Percentiles rank a stretch among this genome's conserved stretches.
phyloP scores from a whole-genome alignment of 73 alveolate species.

The Paramecium sonneborni region DNA sequence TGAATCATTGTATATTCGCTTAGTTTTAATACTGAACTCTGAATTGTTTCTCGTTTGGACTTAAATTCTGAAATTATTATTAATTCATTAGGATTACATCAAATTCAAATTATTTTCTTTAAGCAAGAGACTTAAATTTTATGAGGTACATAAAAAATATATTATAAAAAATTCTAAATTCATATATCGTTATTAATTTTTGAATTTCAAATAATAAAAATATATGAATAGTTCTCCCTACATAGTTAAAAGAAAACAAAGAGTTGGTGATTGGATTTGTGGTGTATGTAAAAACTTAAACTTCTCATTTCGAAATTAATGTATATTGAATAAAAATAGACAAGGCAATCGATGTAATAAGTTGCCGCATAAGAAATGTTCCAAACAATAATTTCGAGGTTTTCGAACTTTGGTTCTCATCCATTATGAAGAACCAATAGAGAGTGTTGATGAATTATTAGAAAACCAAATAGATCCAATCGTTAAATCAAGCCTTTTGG shows the following conservation, averaged over 20 bases:
- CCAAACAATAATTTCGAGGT: not conserved
- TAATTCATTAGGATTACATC: no score
- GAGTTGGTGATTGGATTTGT: conserved; percentile 96
- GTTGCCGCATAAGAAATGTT: not conserved
- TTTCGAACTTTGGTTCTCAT: conserved; percentile 10
- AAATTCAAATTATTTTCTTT: no score
- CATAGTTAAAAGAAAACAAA: conserved; percentile 67
- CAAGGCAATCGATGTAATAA: conserved; percentile 33
- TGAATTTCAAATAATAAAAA: conserved; percentile 7
- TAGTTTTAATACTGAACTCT: no score
- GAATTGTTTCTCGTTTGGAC: no score
- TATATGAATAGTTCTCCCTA: conserved; percentile 44
- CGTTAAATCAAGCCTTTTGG: conserved; percentile 20
- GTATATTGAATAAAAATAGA: conserved; percentile 79
- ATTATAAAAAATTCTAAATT: not conserved
- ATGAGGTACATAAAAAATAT: not conserved
- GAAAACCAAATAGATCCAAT: conserved; percentile 28
- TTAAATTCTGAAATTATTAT: no score
- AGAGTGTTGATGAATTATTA: not conserved
- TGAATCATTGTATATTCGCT: no score
- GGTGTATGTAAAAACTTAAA: conserved; percentile 82
- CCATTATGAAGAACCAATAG: conserved; percentile 26
- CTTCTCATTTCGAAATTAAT: conserved; percentile 85
- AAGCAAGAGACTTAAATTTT: not conserved
- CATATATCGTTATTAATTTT: not conserved